Base-by-base conservation (phyloP, 2,329 filamentous ascomycete species). In the Trichoderma pleuroti region DNA sequence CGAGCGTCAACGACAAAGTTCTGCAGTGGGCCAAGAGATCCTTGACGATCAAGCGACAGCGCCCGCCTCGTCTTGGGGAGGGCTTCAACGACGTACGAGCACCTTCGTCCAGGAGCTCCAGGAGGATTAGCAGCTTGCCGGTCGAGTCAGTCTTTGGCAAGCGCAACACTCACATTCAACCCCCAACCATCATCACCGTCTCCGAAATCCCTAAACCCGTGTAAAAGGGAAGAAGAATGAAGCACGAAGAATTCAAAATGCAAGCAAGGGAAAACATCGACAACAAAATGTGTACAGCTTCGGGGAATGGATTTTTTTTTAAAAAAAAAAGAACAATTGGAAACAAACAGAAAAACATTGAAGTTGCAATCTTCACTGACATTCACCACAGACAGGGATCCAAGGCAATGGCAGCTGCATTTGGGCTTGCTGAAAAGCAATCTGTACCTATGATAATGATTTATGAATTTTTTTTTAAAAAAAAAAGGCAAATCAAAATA, bases 401-500 rank as follows among this genome's bases (percentile, higher is more conserved):
- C 21, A 26, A 11, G 56, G 63, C 34, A 61, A 14, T 56, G 34
- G 21, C 24, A 24, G 10, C 36, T 60, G 66, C 16, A 34, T 24
- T 32, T 46, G 21, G 32, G 70, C 59, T 60, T 30, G 46, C 14
- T 57, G n/a, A 65, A 24, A 34, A 42, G 60, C 39, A 69, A 39
- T 52, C 49, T 71, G 70, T 71, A n/a, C n/a, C n/a, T n/a, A 71
- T 71, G 65, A 71, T 71, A 69, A 69, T 69, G 70, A 70, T 63
- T 63, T 57, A 63, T 63, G 60, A 64, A 24, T 39, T 61, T 61
- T 4, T 28, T n/a, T n/a, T n/a, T n/a, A 28, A 28, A 39, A 66
- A 5, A 64, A 32, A 56, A 56, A 18, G 65, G 28, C 59, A 24
- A 42, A 42, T 80, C 74, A 90, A 76, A 91, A 92, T 75, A 98